Percentiles rank a stretch among this genome's conserved stretches.
phyloP scores from a whole-genome alignment of 176 grass and related monocot species.

The Avena insularis region DNA sequence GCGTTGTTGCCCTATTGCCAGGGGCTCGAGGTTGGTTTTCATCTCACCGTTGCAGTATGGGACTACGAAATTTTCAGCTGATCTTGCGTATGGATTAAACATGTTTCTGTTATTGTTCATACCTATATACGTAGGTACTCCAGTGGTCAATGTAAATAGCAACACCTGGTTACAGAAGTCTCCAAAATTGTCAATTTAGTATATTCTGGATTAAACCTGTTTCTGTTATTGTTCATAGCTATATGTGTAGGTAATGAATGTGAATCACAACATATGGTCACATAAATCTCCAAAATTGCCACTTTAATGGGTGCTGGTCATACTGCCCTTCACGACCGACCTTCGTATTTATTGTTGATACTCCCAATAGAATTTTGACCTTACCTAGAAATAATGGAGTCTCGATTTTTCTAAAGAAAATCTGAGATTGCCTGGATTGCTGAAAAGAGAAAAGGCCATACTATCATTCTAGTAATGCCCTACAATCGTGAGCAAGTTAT shows the following conservation, averaged over 20 bases:
- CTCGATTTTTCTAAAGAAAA: neutral
- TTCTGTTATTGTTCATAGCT: constrained; percentile 31
- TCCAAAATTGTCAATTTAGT: neutral
- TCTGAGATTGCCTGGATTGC: neutral
- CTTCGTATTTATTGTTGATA: neutral
- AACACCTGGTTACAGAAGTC: neutral
- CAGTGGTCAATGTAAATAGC: neutral
- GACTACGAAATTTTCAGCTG: neutral
- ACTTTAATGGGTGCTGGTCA: neutral
- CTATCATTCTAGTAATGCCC: neutral
- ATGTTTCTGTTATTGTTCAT: constrained; percentile 37
- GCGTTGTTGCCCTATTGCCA: constrained; percentile 81
- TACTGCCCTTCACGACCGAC: neutral
- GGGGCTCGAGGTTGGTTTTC: constrained; percentile 80
- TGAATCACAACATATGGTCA: neutral
- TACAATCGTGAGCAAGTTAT: neutral
- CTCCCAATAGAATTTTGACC: neutral
- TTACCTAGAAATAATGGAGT: neutral
- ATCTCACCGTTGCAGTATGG: neutral
- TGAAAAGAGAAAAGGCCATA: neutral
- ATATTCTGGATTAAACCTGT: neutral
- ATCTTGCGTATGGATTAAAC: neutral
- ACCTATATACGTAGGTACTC: neutral
- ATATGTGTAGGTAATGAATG: neutral
- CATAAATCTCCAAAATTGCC: constrained; percentile 1